Evolutionary conservation across 2,329 filamentous ascomycete genomes (phyloP), one percentile per base, ranked within the genome.

Genomic region (Capronia americana): DNA sequence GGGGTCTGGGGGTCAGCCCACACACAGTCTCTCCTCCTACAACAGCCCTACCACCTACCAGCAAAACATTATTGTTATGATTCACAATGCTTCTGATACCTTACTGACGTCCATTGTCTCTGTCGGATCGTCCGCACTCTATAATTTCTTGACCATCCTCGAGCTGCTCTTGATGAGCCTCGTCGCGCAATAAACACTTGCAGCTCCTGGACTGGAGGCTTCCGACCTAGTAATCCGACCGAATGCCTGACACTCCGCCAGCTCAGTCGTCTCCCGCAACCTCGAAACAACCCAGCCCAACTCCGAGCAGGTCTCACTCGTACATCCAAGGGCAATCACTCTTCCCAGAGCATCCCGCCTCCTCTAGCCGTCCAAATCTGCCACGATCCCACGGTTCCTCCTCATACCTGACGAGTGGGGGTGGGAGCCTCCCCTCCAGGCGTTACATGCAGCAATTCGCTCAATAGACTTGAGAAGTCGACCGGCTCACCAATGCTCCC

Each of bases 391-490:
- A 83, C 64, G 85, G 84, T 8, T 89, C 87, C 34, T 83, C 85
- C 4, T 83, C 86, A 17, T 89, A 89, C 74, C 80, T 88, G 63
- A 84, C 84, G 77, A 86, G 84, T 76, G 63, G 79, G 82, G 63
- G 72, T 79, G 57, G 77, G 82, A 57, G 80, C n/a, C n/a, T n/a
- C n/a, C 82, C 65, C 79, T 88, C 69, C 82, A 84, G 69, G 90
- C 94, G 75, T 82, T 97, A 58, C 88, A 96, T 77, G 89, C 91
- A 50, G 93, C 92, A 38, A 90, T 98, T 69, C 90, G 90, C 78
- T 87, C 89, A 66, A 92, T 97, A 66, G 88, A 92, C 46, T 82
- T 91, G 74, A 83, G 87, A 77, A 88, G 61, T 80, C 83, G 41
- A 55, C 59, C 17, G 81, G 83, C 56, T 90, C 89, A 26, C 87